A percentile compares a stretch with the other conserved stretches of the same genome.
These are phyloP conservation scores for Obba rivulosa DNA, from an alignment of 768 basidiomycete genomes.

Conservation along the genomic window DNA sequence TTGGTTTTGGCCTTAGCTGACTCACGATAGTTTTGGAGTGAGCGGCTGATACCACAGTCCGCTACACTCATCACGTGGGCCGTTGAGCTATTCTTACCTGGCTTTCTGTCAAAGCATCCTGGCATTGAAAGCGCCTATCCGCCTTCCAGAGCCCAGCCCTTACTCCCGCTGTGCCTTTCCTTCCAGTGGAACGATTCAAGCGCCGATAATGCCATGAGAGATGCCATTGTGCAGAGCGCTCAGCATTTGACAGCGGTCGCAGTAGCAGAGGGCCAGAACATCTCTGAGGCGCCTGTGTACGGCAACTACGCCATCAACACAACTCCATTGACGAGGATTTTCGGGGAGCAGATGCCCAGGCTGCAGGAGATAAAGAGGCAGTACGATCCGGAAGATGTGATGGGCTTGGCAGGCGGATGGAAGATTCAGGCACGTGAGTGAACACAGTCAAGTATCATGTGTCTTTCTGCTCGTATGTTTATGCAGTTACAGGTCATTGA, in stretches of 20 bases:
- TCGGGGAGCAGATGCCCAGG: constrained; percentile 38
- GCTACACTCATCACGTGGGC: constrained; percentile 31
- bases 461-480: too few relatives aligned
- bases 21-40: constrained; percentile 36
- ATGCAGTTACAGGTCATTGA: too few relatives aligned
- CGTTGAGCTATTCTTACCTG: constrained; percentile 42
- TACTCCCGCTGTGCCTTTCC: constrained; percentile 34
- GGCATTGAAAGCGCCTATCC: constrained; percentile 42
- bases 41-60: constrained; percentile 25
- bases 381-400: constrained; percentile 48
- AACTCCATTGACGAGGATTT: constrained; percentile 42
- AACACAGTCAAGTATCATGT: too few relatives aligned
- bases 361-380: constrained; percentile 32
- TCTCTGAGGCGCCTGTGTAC: constrained; percentile 34
- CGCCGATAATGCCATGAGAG: constrained; percentile 32
- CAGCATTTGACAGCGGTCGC: constrained; percentile 30
- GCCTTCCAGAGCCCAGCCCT: constrained; percentile 26
- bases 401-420: constrained; percentile 55
- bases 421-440: too few relatives aligned
- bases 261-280: constrained; percentile 29
- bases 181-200: constrained; percentile 34
- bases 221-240: constrained; percentile 32
- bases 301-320: constrained; percentile 48
- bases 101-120: constrained; percentile 31
- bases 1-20: background rate